Base-by-base conservation (phyloP, 2,329 filamentous ascomycete species). In the Fusarium nematophilum region DNA sequence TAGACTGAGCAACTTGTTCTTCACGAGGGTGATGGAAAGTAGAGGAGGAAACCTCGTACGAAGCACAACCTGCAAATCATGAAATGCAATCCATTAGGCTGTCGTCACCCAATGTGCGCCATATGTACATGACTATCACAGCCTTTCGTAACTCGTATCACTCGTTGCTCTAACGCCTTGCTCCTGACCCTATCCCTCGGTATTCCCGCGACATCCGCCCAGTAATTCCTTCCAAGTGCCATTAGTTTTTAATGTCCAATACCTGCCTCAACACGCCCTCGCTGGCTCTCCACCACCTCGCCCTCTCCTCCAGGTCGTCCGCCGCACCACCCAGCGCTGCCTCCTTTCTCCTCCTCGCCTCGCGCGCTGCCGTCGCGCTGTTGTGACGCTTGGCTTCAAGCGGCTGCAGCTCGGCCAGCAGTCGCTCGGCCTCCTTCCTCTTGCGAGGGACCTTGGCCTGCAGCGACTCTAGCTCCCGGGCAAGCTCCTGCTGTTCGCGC, bases 281-380 rank as follows among this genome's bases (percentile, higher is more conserved):
- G n/a, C 86, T 86, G 14, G 87, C 88, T 63, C 86, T 84, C 76
- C 88, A 87, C 91, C 91, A 94, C 63, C 90, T 80, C 6, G 89
- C 91, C 65, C 87, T 83, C 73, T 91, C 88, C 72, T 93, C 91
- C 26, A 93, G 73, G 67, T 93, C 90, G 66, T 92, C 90, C 13
- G 86, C 85, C 34, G 87, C 84, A 6, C 88, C 89, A 5, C 86
- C 85, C 7, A 88, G 76, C 8, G 86, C 83, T 9, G 83, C 83
- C 67, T 92, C 89, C 72, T 87, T 89, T 66, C 89, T 82, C 68
- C 86, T 80, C 72, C 82, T 84, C 10, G 90, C 90, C 67, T 93
- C 90, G 64, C 81, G 84, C n/a, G 90, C 90, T 13, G 89, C 87
- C 18, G 85, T 80, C 26, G 84, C 84, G 59, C 85, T 88, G 43